Conservation (phyloP, 1,139 yeast species). For the Suhomyces anneliseae region DNA sequence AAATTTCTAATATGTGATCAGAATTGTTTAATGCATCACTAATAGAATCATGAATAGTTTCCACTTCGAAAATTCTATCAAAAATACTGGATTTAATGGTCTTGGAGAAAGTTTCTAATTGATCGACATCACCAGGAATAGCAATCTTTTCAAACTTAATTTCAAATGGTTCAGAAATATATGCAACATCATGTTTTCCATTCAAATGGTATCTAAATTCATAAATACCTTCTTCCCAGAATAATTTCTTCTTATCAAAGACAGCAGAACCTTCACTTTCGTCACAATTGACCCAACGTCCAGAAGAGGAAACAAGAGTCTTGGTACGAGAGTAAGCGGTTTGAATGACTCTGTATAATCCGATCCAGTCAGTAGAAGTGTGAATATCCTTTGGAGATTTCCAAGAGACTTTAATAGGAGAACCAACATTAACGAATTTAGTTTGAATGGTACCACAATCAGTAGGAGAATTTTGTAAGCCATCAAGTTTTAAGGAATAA, state of each 20-base stretch:
- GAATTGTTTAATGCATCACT: slow-evolving; percentile 26
- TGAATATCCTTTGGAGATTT: slow-evolving; percentile 49
- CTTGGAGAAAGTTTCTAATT: slow-evolving; percentile 30
- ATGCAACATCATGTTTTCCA: slow-evolving; percentile 70
- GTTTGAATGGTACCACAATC: slow-evolving; percentile 16
- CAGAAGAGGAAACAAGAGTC: slow-evolving; percentile 64
- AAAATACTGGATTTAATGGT: slow-evolving; percentile 31
- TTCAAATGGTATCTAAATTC: slow-evolving; percentile 75
- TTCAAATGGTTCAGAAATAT: slow-evolving; percentile 71
- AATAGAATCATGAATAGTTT: slow-evolving; percentile 29
- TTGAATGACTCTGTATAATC: slow-evolving; percentile 66
- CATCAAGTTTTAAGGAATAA: slow-evolving; percentile 29
- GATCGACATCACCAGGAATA: slow-evolving; percentile 30
- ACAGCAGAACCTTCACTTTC: slow-evolving; percentile 49
- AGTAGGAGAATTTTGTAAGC: slow-evolving; percentile 19
- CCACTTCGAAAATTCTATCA: slow-evolving; percentile 31
- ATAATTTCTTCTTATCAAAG: slow-evolving; percentile 52
- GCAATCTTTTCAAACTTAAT: slow-evolving; percentile 46
- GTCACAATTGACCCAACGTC: slow-evolving; percentile 64
- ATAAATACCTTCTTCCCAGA: slow-evolving; percentile 72
- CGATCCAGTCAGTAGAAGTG: slow-evolving; percentile 69
- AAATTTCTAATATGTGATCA: slow-evolving; percentile 33
- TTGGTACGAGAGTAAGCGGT: slow-evolving; percentile 59
- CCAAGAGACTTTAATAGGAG: slow-evolving; percentile 60
- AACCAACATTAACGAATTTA: slow-evolving; percentile 42